phyloP scores from a whole-genome alignment of 129 eudicot genomes.

The Artemisia tridentata region DNA sequence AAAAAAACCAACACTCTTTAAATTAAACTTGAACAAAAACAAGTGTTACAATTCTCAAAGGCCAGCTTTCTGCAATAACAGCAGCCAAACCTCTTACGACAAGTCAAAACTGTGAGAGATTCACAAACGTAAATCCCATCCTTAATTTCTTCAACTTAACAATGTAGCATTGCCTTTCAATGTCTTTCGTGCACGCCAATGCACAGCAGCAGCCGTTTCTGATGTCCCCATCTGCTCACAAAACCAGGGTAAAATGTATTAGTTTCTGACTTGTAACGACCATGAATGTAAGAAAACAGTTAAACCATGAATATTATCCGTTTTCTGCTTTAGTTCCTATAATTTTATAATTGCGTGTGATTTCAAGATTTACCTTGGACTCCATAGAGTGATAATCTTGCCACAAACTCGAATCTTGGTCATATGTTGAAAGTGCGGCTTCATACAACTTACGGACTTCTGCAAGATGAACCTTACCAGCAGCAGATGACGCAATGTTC shows the following conservation, averaged over 20 bases:
- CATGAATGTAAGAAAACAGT: no score
- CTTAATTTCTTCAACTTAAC: slow-evolving; percentile 25
- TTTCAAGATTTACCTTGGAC: slow-evolving; percentile 45
- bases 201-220: slow-evolving; percentile 74
- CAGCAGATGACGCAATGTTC: slow-evolving; percentile 57
- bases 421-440: slow-evolving; percentile 77
- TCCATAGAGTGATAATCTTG: slow-evolving; percentile 78
- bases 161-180: slow-evolving; percentile 39
- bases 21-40: slow-evolving; percentile 15
- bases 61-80: slow-evolving; percentile 8
- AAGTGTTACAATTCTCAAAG: slow-evolving; percentile 23
- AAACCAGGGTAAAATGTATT: no score
- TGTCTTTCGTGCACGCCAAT: slow-evolving; percentile 78
- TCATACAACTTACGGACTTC: slow-evolving; percentile 65
- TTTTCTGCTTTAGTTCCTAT: background rate
- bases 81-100: background rate
- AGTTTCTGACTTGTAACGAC: no score
- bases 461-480: slow-evolving; percentile 47
- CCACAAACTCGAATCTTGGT: slow-evolving; percentile 76
- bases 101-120: slow-evolving; percentile 42
- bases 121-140: slow-evolving; percentile 23
- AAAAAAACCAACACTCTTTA: background rate
- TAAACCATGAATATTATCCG: background rate
- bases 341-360: slow-evolving; percentile 1
- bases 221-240: slow-evolving; percentile 84